Conservation (phyloP, 2,329 filamentous ascomycete genomes). For the Ophiostoma himal-ulmi region DNA sequence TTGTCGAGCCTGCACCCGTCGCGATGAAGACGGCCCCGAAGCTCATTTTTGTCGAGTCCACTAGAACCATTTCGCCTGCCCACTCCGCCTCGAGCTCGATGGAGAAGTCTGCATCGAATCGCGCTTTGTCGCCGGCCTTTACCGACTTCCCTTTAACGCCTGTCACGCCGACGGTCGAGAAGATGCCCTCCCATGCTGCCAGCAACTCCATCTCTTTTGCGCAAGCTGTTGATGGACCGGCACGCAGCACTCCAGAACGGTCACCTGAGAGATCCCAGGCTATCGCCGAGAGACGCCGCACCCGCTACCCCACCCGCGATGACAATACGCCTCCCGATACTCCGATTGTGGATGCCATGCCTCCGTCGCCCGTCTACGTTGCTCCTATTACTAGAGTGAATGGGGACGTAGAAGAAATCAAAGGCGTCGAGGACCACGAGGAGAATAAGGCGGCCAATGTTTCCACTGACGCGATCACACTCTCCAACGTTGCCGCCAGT, state of each 20-base stretch:
- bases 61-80: neutral
- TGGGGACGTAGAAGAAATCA: neutral
- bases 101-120: neutral
- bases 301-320: neutral
- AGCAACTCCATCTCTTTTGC: neutral
- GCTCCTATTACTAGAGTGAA: neutral
- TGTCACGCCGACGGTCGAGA: neutral
- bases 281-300: constrained; percentile 11
- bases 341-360: neutral
- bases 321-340: constrained; percentile 16
- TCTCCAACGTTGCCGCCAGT: neutral
- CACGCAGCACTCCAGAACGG: neutral
- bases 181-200: neutral
- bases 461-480: neutral
- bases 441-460: neutral
- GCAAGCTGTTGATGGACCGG: neutral
- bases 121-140: neutral
- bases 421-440: neutral
- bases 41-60: neutral
- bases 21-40: neutral
- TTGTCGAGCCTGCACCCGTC: neutral
- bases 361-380: neutral
- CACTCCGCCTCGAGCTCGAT: neutral
- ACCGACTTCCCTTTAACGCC: constrained; percentile 11
- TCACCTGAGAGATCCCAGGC: neutral